phyloP scores from a whole-genome alignment of 1,284 basidiomycete genomes.

The Athelia psychrophila region DNA sequence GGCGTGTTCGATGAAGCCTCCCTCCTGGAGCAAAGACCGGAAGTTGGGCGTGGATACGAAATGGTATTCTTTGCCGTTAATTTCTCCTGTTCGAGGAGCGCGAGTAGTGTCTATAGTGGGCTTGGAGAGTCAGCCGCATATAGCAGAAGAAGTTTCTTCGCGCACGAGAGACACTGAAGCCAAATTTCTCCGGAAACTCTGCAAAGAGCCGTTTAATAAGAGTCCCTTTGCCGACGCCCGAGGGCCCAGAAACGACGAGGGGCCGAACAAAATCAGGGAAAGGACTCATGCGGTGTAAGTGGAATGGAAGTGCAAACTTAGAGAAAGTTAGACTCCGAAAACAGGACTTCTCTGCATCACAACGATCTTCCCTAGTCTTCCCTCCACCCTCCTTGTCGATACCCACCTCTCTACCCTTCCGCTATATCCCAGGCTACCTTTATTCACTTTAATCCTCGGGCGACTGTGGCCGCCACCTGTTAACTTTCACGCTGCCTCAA shows the following conservation, averaged over 20 bases:
- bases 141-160: slow-evolving; percentile 10
- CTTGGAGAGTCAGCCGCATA: slow-evolving; percentile 30
- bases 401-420: slow-evolving; percentile 13
- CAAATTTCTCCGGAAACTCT: slow-evolving; percentile 84
- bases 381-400: slow-evolving; percentile 9
- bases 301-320: not conserved
- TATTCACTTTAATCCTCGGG: no score
- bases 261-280: slow-evolving; percentile 44
- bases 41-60: slow-evolving; percentile 66
- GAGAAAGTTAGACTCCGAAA: not conserved
- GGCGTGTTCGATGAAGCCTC: slow-evolving; percentile 76
- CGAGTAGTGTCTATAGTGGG: slow-evolving; percentile 99
- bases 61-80: slow-evolving; percentile 79
- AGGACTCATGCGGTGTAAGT: slow-evolving; percentile 2
- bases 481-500: no score
- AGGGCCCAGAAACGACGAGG: slow-evolving; percentile 80
- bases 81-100: slow-evolving; percentile 80
- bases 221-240: slow-evolving; percentile 94
- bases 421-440: no score
- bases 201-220: slow-evolving; percentile 83
- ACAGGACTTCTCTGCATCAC: not conserved
- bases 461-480: no score
- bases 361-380: slow-evolving; percentile 10
- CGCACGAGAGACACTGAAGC: slow-evolving; percentile 93
- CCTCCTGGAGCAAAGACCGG: slow-evolving; percentile 54